Percentiles rank a stretch among this genome's conserved stretches.
Conservation (phyloP, 2,329 filamentous ascomycete genomes). For the Ophiostoma triangulosporum region DNA sequence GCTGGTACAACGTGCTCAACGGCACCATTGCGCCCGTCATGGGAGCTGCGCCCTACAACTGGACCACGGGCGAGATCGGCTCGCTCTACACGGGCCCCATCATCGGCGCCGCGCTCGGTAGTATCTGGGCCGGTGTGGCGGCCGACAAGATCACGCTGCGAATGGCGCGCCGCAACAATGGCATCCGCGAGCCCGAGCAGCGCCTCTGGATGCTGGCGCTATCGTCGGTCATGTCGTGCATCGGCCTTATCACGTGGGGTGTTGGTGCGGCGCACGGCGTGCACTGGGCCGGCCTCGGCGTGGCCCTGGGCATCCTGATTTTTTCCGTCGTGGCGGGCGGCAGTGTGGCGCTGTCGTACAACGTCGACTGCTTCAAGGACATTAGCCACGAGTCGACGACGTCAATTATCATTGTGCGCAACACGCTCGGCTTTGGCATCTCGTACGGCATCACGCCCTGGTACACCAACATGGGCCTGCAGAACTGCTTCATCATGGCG, state of each 20-base stretch:
- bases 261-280: constrained; percentile 29
- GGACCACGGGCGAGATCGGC: constrained; percentile 13
- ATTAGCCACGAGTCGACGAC: constrained; percentile 15
- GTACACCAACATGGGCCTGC: constrained; percentile 13
- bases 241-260: constrained; percentile 33
- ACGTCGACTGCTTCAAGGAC: constrained; percentile 27
- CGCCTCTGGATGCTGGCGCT: constrained; percentile 18
- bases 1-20: constrained; percentile 19
- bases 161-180: constrained; percentile 27
- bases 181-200: constrained; percentile 22
- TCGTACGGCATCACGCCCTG: constrained; percentile 24
- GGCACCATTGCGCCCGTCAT: constrained; percentile 15
- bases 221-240: constrained; percentile 16
- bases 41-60: constrained; percentile 16
- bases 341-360: constrained; percentile 26
- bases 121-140: constrained; percentile 14
- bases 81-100: constrained; percentile 13
- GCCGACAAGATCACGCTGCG: constrained; percentile 16
- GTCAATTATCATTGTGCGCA: constrained; percentile 18
- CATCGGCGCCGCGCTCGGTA: constrained; percentile 14
- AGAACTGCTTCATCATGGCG: constrained; percentile 9
- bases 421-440: constrained; percentile 18
- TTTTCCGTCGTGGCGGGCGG: constrained; percentile 26
- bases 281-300: constrained; percentile 28
- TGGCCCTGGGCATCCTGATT: constrained; percentile 28